Conservation (phyloP, 306 rosid genomes). For the Quillaja saponaria region DNA sequence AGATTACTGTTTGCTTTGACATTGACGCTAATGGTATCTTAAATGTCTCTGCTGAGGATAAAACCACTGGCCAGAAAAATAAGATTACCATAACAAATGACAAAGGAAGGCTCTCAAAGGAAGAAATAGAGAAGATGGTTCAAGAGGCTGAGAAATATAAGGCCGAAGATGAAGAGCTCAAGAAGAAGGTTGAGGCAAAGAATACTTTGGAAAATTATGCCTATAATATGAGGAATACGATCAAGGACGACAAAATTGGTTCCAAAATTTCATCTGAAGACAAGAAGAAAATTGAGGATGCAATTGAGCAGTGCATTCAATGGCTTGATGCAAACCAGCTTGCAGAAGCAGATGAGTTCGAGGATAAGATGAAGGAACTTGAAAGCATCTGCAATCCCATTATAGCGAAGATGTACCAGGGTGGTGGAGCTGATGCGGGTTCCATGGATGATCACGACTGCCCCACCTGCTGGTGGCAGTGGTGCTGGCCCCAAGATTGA, state of each 20-base stretch:
- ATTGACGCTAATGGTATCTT: too few relatives aligned
- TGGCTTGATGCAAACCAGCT: constrained; percentile 74
- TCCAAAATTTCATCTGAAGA: constrained; percentile 53
- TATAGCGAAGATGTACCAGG: constrained; percentile 83
- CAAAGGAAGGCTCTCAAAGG: constrained; percentile 78
- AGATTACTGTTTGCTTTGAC: too few relatives aligned
- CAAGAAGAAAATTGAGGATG: constrained; percentile 71
- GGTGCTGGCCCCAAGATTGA: constrained; percentile 83
- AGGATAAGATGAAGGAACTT: too few relatives aligned
- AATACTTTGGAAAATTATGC: constrained; percentile 74
- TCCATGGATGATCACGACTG: constrained; percentile 54
- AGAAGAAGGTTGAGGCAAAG: constrained; percentile 73
- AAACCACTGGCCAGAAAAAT: constrained; percentile 75
- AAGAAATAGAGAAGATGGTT: constrained; percentile 85
- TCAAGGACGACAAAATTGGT: constrained; percentile 69
- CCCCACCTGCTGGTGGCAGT: constrained; percentile 51
- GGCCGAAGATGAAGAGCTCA: constrained; percentile 76
- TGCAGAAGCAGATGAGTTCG: constrained; percentile 61
- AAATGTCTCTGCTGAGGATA: constrained; percentile 72
- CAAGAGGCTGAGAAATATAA: constrained; percentile 83
- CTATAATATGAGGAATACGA: constrained; percentile 73
- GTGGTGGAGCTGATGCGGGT: constrained; percentile 49
- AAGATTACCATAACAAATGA: constrained; percentile 79
- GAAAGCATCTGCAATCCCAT: too few relatives aligned
- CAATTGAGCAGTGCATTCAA: constrained; percentile 59